A percentile compares a stretch with the other conserved stretches of the same genome.
These are phyloP conservation scores for Botrytis squamosa DNA, from an alignment of 2,329 filamentous ascomycete species.

Conservation along the genomic window DNA sequence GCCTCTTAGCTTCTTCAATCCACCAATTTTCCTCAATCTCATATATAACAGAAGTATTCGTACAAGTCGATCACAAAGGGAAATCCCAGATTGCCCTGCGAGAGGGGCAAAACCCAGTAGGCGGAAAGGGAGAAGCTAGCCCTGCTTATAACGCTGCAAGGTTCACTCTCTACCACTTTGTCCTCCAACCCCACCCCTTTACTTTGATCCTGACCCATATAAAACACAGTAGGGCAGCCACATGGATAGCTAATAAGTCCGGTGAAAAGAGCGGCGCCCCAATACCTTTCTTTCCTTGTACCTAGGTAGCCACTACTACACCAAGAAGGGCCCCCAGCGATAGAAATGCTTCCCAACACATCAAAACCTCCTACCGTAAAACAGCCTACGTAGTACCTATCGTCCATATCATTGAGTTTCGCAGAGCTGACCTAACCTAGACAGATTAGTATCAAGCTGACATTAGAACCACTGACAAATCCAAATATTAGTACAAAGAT, in stretches of 20 bases:
- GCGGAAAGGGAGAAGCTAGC: background rate
- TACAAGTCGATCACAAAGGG: background rate
- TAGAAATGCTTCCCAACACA: conserved; percentile 67
- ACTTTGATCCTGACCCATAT: background rate
- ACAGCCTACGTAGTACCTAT: conserved; percentile 82
- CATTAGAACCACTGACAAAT: conserved; percentile 76
- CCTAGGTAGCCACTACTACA: conserved; percentile 29
- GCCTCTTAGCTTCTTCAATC: background rate
- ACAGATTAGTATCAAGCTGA: conserved; percentile 79
- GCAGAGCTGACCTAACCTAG: conserved; percentile 78
- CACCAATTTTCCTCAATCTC: background rate
- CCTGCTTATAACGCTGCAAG: background rate
- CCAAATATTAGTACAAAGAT: conserved; percentile 76
- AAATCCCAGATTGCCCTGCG: background rate
- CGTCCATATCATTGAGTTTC: conserved; percentile 77
- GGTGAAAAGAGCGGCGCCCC: conserved; percentile 27
- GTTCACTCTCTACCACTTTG: conserved; percentile 2
- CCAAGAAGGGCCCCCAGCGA: conserved; percentile 63
- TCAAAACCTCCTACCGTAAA: conserved; percentile 83
- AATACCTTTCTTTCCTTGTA: conserved; percentile 23
- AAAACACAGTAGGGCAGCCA: conserved; percentile 25
- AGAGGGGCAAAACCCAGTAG: background rate
- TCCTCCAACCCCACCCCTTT: conserved; percentile 10
- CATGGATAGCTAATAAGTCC: conserved; percentile 23
- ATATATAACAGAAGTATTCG: background rate